Percentiles rank a stretch among this genome's conserved stretches.
phyloP scores from a whole-genome alignment of 345 rosid genomes.

The Schrenkiella parvula region DNA sequence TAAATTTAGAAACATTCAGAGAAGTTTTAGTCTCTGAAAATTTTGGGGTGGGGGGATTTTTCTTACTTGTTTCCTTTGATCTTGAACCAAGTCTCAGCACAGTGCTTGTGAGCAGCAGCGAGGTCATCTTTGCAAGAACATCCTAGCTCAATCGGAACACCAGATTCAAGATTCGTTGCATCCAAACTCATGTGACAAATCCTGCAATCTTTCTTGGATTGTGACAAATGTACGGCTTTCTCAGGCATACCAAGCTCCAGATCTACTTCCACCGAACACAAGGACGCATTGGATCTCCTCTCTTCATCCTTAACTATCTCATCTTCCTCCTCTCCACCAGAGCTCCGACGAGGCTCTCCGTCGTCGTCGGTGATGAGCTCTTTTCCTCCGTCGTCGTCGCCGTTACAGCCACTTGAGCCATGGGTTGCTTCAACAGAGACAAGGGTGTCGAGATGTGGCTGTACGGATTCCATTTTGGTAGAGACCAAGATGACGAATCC shows the following conservation, averaged over 20 bases:
- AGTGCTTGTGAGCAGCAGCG: slow-evolving; percentile 81
- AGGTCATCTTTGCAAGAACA: slow-evolving; percentile 88
- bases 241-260: slow-evolving; percentile 46
- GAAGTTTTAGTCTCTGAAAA: background rate
- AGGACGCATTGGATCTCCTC: slow-evolving; percentile 54
- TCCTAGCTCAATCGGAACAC: slow-evolving; percentile 64
- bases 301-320: slow-evolving; percentile 42
- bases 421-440: slow-evolving; percentile 12
- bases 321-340: slow-evolving; percentile 15
- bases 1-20: background rate
- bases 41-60: background rate
- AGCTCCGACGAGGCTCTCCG: background rate
- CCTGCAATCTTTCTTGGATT: slow-evolving; percentile 67
- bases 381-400: background rate
- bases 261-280: slow-evolving; percentile 53
- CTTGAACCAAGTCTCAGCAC: slow-evolving; percentile 95
- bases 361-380: background rate
- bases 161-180: slow-evolving; percentile 56
- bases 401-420: background rate
- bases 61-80: slow-evolving; percentile 83
- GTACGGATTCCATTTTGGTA: slow-evolving; percentile 42
- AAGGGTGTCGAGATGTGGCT: slow-evolving; percentile 34
- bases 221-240: slow-evolving; percentile 39
- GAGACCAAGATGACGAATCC: slow-evolving; percentile 40
- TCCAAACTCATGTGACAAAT: slow-evolving; percentile 80